These are phyloP conservation scores for Lentinula edodes DNA, from an alignment of 768 basidiomycete species.

Conservation along the genomic window DNA sequence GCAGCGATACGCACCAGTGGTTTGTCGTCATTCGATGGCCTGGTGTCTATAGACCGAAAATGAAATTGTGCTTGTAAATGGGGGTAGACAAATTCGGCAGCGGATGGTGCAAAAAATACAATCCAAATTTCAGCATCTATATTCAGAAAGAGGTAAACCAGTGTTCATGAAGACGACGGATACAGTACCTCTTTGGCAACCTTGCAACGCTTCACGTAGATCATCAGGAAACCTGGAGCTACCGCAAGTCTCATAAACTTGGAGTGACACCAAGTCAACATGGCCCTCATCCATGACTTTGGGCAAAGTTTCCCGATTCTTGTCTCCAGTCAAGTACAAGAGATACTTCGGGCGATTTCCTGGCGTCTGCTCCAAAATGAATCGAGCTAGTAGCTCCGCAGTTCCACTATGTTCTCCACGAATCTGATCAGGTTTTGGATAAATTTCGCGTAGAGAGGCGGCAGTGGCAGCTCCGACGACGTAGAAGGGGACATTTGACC, in stretches of 20 bases:
- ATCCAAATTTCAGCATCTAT: conserved; percentile 52
- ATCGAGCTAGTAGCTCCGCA: conserved; percentile 54
- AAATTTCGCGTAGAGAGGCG: conserved; percentile 32
- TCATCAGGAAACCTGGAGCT: conserved; percentile 31
- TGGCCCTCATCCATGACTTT: conserved; percentile 36
- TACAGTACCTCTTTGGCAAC: background rate
- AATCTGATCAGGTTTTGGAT: conserved; percentile 24
- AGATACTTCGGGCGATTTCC: conserved; percentile 23
- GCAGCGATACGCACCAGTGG: conserved; percentile 29
- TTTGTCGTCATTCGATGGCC: background rate
- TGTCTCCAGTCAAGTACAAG: conserved; percentile 83
- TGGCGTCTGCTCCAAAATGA: conserved; percentile 41
- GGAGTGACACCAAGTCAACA: conserved; percentile 42
- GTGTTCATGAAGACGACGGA: background rate
- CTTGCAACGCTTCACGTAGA: conserved; percentile 17
- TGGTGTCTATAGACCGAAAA: conserved; percentile 19
- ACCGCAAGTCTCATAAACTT: conserved; percentile 57
- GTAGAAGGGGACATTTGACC: conserved; percentile 61
- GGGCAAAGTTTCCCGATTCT: conserved; percentile 31
- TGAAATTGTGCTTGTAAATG: conserved; percentile 24
- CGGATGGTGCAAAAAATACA: conserved; percentile 72
- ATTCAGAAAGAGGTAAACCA: conserved; percentile 7
- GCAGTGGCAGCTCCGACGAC: conserved; percentile 71
- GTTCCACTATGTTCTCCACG: conserved; percentile 54
- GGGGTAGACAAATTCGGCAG: conserved; percentile 52